These are phyloP conservation scores for Phlebiopsis flavidoalba DNA, from an alignment of 768 basidiomycete genomes.

Conservation along the genomic window DNA sequence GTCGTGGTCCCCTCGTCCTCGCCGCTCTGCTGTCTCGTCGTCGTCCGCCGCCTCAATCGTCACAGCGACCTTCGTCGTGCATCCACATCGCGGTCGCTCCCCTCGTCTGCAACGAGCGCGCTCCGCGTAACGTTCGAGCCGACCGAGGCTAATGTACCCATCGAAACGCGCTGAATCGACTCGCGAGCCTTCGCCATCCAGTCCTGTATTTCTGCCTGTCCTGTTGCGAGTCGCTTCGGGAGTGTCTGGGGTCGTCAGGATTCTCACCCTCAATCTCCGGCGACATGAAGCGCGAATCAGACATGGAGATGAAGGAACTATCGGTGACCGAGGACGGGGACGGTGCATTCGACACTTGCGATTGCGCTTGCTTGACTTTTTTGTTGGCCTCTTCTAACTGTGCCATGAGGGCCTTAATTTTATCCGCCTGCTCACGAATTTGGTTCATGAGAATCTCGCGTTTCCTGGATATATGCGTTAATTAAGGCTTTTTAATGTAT, in stretches of 20 bases:
- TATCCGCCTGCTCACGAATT: slow-evolving; percentile 68
- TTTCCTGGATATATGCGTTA: slow-evolving; percentile 42
- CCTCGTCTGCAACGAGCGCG: slow-evolving; percentile 43
- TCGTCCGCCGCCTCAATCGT: slow-evolving; percentile 16
- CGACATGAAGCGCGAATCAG: slow-evolving; percentile 15
- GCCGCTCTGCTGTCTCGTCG: slow-evolving; percentile 33
- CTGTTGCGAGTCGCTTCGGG: slow-evolving; percentile 22
- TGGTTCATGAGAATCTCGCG: slow-evolving; percentile 74
- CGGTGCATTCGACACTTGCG: slow-evolving; percentile 6
- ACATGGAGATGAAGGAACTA: slow-evolving; percentile 13
- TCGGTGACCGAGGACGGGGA: slow-evolving; percentile 12
- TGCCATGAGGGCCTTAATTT: slow-evolving; percentile 68
- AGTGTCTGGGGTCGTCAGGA: not conserved
- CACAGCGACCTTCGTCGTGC: slow-evolving; percentile 22
- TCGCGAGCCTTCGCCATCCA: slow-evolving; percentile 76
- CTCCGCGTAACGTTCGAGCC: slow-evolving; percentile 48
- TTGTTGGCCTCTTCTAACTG: slow-evolving; percentile 51
- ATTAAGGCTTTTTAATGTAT: not conserved
- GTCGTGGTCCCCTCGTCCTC: slow-evolving; percentile 4
- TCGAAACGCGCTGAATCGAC: slow-evolving; percentile 65
- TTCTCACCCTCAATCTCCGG: slow-evolving; percentile 15
- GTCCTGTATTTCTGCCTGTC: slow-evolving; percentile 61
- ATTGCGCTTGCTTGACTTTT: slow-evolving; percentile 6
- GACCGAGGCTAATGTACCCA: slow-evolving; percentile 57
- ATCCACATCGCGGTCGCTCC: slow-evolving; percentile 13